phyloP scores from a whole-genome alignment of 108 stramenopile genomes.

The Schizochytrium sp. region DNA sequence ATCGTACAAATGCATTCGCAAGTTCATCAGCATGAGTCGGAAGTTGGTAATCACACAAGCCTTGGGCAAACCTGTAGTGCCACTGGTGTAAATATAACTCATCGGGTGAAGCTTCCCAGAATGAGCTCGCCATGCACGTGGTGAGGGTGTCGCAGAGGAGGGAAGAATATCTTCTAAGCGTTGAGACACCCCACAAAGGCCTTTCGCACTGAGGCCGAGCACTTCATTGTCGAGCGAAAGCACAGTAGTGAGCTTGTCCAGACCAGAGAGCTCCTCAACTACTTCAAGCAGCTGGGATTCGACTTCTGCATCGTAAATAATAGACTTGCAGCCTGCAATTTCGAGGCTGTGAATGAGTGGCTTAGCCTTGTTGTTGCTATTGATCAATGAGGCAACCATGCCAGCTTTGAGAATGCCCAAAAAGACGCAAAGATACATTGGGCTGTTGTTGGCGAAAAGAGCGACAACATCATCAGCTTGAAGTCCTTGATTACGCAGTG shows the following conservation, averaged over 20 bases:
- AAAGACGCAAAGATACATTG: slow-evolving; percentile 64
- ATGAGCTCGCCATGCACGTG: slow-evolving; percentile 29
- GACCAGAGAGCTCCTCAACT: background rate
- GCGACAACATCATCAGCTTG: slow-evolving; percentile 57
- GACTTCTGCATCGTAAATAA: slow-evolving; percentile 62
- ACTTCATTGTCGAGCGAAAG: background rate
- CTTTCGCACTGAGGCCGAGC: background rate
- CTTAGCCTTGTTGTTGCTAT: slow-evolving; percentile 64
- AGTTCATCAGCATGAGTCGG: background rate
- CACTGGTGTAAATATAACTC: slow-evolving; percentile 65
- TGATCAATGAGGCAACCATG: slow-evolving; percentile 63
- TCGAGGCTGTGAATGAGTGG: slow-evolving; percentile 65
- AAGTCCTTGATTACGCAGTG: slow-evolving; percentile 9
- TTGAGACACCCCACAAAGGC: background rate
- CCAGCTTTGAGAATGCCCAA: slow-evolving; percentile 68
- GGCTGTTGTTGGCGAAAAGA: slow-evolving; percentile 62
- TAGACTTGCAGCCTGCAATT: slow-evolving; percentile 30
- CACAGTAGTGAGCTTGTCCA: background rate
- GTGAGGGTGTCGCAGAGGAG: background rate
- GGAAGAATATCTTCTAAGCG: slow-evolving; percentile 31
- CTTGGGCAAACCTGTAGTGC: slow-evolving; percentile 76
- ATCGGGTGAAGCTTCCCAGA: slow-evolving; percentile 6
- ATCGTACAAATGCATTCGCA: slow-evolving; percentile 61
- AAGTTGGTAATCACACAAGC: slow-evolving; percentile 67
- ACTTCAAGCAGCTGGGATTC: background rate